Base-by-base conservation (phyloP, 1,139 yeast genomes). In the Pneumocystis sp. region DNA sequence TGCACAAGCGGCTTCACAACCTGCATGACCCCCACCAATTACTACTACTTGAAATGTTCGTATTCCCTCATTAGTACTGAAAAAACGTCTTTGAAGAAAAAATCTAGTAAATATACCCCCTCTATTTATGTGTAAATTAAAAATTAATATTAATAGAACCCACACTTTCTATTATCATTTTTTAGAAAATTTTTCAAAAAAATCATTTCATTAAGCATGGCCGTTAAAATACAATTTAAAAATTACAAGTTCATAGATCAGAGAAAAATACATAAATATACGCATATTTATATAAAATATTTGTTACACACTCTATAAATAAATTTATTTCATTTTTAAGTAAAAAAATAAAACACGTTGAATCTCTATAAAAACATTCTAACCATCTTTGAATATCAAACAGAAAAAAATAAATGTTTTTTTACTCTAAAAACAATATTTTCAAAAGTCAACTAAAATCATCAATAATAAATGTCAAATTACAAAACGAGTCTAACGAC, bases 1-100 rank as follows among this genome's bases (percentile, higher is more conserved):
- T 0, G 95, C 98, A 0, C 97, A 82, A 1, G 96, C 95, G 0
- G 99, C 98, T 75, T 95, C 99, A 71, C 96, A 87, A 2, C 99
- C 99, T 56, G 98, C 98, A 77, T 95, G 99, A 0, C 99, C 99
- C 12, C 96, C 99, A 2, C 99, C 99, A 34, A 95, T 84, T 2
- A 95, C 93, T 0, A 93, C 81, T 0, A 91, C 96, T 1, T 93
- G 69, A 31, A 59, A 39, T 15, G n/a, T 59, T 42, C 17, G 37
- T 39, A 31, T 42, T 10, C 21, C 31, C 15, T 50, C 17, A 50
- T 2, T 21, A 50, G 6, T 25, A 10, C 1, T 50, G 1, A 50
- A 50, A 50, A 50, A 19, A 50, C 57, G 34, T 5, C 7, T 12
- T 2, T 50, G n/a, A 50, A 25, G 25, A 50, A 50, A 10, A 8